phyloP scores from a whole-genome alignment of 805 yeast genomes.

The Starmerella sp. region DNA sequence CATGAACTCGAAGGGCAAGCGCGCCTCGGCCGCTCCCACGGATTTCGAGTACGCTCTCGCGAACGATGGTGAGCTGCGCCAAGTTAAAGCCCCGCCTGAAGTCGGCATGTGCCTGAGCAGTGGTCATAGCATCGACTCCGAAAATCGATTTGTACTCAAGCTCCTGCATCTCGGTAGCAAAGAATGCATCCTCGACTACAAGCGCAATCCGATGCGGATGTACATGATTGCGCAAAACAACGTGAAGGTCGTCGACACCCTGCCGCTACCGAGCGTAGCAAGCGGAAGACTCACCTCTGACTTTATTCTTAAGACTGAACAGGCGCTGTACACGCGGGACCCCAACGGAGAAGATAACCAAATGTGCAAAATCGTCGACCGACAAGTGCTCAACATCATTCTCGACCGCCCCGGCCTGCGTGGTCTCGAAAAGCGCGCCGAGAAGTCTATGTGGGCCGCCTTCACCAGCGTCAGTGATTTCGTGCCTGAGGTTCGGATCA shows the following conservation, averaged over 20 bases:
- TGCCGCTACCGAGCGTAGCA: constrained; percentile 1
- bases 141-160: constrained; percentile 7
- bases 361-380: constrained; percentile 8
- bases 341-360: constrained; percentile 17
- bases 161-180: constrained; percentile 10
- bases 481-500: constrained; percentile 10
- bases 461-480: constrained; percentile 8
- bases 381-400: neutral
- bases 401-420: constrained; percentile 13
- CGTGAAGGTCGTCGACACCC: constrained; percentile 2
- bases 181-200: constrained; percentile 13
- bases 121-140: constrained; percentile 10
- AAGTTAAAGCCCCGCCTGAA: constrained; percentile 6
- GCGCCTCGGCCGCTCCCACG: neutral
- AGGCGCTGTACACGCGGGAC: constrained; percentile 18
- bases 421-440: constrained; percentile 7
- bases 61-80: constrained; percentile 11
- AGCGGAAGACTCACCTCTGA: constrained; percentile 8
- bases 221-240: neutral
- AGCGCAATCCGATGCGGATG: constrained; percentile 16
- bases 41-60: constrained; percentile 7
- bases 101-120: constrained; percentile 12
- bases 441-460: constrained; percentile 12
- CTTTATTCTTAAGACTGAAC: constrained; percentile 17
- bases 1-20: neutral